These are phyloP conservation scores for Pyricularia sp. DNA, from an alignment of 2,329 filamentous ascomycete species.

Conservation along the genomic window DNA sequence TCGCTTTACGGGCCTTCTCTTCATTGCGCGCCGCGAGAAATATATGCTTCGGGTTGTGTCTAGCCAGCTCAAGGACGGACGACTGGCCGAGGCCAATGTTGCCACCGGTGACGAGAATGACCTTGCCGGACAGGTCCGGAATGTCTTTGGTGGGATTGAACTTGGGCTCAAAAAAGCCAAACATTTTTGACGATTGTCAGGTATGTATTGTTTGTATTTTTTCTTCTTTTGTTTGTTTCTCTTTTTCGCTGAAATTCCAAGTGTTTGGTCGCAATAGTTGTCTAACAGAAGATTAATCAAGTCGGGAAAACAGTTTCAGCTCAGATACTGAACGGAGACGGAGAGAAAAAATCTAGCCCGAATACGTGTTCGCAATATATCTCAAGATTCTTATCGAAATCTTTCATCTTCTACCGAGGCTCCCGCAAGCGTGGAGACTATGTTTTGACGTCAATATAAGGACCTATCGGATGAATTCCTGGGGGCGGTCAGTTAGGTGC, in stretches of 20 bases:
- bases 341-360: no score
- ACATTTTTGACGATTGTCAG: neutral
- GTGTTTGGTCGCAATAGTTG: neutral
- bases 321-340: neutral
- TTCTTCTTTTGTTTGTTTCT: neutral
- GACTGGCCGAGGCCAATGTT: constrained; percentile 40
- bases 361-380: neutral
- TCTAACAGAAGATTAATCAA: neutral
- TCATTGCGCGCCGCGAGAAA: constrained; percentile 31
- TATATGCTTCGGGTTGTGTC: constrained; percentile 23
- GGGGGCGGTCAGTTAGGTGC: neutral
- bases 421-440: neutral
- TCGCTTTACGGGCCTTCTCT: constrained; percentile 33
- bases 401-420: neutral
- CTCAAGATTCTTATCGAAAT: neutral
- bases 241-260: neutral
- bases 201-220: neutral
- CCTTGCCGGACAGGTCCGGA: constrained; percentile 27
- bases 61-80: constrained; percentile 30
- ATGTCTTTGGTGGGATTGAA: constrained; percentile 26
- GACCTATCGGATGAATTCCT: neutral
- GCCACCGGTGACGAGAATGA: constrained; percentile 37
- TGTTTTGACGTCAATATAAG: neutral
- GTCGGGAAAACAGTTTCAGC: neutral
- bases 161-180: constrained; percentile 5